Conservation (phyloP, 495 filamentous ascomycete genomes). For the Penicillium crystallinum region DNA sequence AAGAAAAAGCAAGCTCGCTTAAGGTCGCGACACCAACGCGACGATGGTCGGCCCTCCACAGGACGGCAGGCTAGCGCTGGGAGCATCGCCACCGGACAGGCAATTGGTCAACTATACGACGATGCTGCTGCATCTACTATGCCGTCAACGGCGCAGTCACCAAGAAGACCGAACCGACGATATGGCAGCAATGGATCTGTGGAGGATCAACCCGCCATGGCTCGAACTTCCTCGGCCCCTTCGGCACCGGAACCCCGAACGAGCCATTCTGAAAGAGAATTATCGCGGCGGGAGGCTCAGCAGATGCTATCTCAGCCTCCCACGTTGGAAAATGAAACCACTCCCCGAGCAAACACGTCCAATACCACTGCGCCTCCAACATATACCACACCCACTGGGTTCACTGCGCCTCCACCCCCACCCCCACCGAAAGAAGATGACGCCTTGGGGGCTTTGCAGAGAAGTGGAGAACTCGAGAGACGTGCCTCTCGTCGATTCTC, state of each 20-base stretch:
- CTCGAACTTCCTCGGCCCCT: slow-evolving; percentile 41
- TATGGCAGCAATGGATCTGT: slow-evolving; percentile 47
- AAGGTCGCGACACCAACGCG: slow-evolving; percentile 71
- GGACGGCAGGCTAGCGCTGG: slow-evolving; percentile 63
- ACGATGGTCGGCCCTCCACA: slow-evolving; percentile 47
- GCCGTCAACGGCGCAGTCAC: slow-evolving; percentile 27
- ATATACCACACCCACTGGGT: slow-evolving; percentile 7
- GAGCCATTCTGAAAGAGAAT: slow-evolving; percentile 38
- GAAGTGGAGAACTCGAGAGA: slow-evolving; percentile 87
- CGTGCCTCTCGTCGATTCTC: slow-evolving; percentile 91
- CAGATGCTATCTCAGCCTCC: slow-evolving; percentile 52
- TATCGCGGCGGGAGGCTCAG: slow-evolving; percentile 47
- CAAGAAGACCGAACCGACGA: slow-evolving; percentile 40
- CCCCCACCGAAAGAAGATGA: slow-evolving; percentile 81
- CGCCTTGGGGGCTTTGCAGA: slow-evolving; percentile 83
- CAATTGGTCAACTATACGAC: slow-evolving; percentile 62
- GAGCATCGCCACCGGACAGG: slow-evolving; percentile 55
- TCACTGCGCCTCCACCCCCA: slow-evolving; percentile 65
- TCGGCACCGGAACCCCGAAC: slow-evolving; percentile 20
- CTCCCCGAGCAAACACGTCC: slow-evolving; percentile 32
- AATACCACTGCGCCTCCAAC: slow-evolving; percentile 27
- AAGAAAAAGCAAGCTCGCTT: slow-evolving; percentile 94
- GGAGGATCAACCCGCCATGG: slow-evolving; percentile 41
- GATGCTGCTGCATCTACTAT: slow-evolving; percentile 41
- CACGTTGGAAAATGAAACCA: slow-evolving; percentile 46